Evolutionary conservation across 257 asterid species (phyloP), one percentile per base, ranked within the genome.

Genomic region (Ballota nigra): DNA sequence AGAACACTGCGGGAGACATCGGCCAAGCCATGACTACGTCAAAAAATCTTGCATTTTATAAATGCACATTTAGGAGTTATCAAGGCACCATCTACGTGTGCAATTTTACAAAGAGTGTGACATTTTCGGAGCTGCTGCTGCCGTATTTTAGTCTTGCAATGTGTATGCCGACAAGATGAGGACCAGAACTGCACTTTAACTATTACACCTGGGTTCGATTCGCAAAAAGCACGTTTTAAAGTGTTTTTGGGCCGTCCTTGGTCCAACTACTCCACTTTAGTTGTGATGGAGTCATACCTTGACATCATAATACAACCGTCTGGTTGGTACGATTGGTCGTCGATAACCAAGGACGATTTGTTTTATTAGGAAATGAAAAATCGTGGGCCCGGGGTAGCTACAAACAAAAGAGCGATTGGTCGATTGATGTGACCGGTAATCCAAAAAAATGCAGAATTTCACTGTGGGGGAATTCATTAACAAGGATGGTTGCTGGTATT

Each of bases 41-140:
- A 4, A 0, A 13, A 4, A 5, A 34, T 0, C 4, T 31, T 4
- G 68, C 16, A 0, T 62, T 5, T 24, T 62, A 62, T 18, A 34
- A 34, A 16, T 62, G 68, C 68, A 3, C 29, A 4, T 62, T 62
- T 12, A 0, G 10, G 10, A 24, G 33, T 52, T 16, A 34, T 40
- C 67, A 62, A 36, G 68, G 36, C 18, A 62, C 66, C 0, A 20
- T 60, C 3, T 29, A 15, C 7, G 47, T 12, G 1, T 1, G 1
- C 69, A 63, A 26, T 63, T 63, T 26, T 63, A 38, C 9, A 4
- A 16, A 12, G 55, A 63, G 34, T 63, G 69, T 24, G 69, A 63
- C 68, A 62, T 62, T 1, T 62, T 7, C 18, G 51, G 68, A 1
- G 29, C 3, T 0, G 66, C 26, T 0, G 47, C 66, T 0, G n/a